These are phyloP conservation scores for Myriangium duriaei DNA, from an alignment of 2,329 filamentous ascomycete species.

Conservation along the genomic window DNA sequence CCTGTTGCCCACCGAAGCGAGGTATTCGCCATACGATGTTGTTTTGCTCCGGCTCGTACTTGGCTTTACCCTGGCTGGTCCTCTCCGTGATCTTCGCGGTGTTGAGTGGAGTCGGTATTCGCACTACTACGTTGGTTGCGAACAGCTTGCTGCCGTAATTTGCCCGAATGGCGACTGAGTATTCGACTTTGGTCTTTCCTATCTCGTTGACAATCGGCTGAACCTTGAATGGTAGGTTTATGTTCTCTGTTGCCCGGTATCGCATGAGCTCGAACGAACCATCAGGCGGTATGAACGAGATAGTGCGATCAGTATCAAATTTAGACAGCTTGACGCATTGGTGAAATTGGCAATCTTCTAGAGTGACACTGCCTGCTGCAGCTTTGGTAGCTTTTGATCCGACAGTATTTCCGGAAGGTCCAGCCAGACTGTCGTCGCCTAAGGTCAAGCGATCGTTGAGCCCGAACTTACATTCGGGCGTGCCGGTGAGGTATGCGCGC, in stretches of 20 bases:
- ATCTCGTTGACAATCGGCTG: conserved; percentile 98
- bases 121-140: conserved; percentile 87
- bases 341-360: conserved; percentile 98
- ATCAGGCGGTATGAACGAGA: conserved; percentile 91
- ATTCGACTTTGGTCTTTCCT: conserved; percentile 94
- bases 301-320: conserved; percentile 92
- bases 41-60: conserved; percentile 96
- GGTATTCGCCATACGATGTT: conserved; percentile 99
- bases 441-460: conserved; percentile 89
- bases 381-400: conserved; percentile 87
- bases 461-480: conserved; percentile 97
- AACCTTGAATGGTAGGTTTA: conserved; percentile 96
- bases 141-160: conserved; percentile 96
- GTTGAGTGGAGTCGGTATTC: conserved; percentile 91
- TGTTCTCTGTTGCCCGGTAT: conserved; percentile 95
- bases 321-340: conserved; percentile 96
- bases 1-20: conserved; percentile 94
- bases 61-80: conserved; percentile 90
- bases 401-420: conserved; percentile 62
- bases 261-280: conserved; percentile 98
- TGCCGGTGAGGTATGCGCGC: conserved; percentile 93
- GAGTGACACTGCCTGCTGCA: conserved; percentile 83
- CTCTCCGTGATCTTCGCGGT: conserved; percentile 88
- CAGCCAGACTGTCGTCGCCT: conserved; percentile 48
- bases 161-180: conserved; percentile 92